Base-by-base conservation (phyloP, 2,329 filamentous ascomycete genomes). In the Colletotrichum noveboracense region DNA sequence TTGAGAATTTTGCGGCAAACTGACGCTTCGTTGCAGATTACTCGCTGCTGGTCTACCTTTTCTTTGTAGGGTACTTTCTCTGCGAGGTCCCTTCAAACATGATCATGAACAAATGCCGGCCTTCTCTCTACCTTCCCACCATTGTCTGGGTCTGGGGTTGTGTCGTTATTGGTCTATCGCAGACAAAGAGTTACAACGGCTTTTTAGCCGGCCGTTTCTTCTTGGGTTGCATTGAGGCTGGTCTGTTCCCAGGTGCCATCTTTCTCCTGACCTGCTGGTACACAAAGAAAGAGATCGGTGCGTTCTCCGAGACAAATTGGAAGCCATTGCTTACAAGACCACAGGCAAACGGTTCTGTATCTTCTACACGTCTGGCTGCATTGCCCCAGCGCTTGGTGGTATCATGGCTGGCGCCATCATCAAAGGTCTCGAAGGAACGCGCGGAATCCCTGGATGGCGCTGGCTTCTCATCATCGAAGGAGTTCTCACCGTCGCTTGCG, bases 161-260 rank as follows among this genome's bases (percentile, higher is more conserved):
- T 58, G 72, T 76, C 14, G 76, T 86, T 9, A 87, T 86, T 8
- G 83, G 85, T 74, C 91, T 90, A 86, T 87, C 87, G 5, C 84
- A 82, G 3, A 85, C 88, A 60, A 80, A 88, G 10, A 69, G 58
- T 84, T 81, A 60, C 43, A 64, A 38, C 89, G 87, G 80, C 82
- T 9, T 86, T 87, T 18, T 81, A 90, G 87, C 87, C 7, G 91
- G 89, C 77, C 86, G 89, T 4, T 90, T 91, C 76, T 88, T 87
- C 4, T 52, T 52, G 43, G 43, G 43, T 21, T 52, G 43, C 43
- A 52, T 52, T 21, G 43, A 52, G 43, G 43, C 43, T 21, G 43
- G 43, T 21, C 43, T 52, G 2, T 52, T 52, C n/a, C 43, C 43
- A 21, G 43, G 43, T 13, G 43, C 43, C 2, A 52, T 21, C 43